Conservation (phyloP, 1,139 yeast genomes). For the Suhomyces panamericanus region DNA sequence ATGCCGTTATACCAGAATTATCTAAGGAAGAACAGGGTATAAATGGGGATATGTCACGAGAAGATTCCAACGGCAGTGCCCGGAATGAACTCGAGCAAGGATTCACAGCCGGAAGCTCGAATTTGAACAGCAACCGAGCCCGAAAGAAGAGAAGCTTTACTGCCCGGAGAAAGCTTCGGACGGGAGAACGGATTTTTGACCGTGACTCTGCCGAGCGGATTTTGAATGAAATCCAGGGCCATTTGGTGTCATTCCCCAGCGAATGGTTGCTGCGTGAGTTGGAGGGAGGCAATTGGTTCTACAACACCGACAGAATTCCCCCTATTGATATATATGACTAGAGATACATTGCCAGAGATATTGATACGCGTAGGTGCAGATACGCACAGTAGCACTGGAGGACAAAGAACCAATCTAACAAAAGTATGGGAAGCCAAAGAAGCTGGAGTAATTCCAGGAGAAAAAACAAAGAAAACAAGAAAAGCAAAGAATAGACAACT, state of each 20-base stretch:
- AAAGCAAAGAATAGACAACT: too few species aligned
- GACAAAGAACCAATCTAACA: too few species aligned
- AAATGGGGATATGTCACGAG: neutral
- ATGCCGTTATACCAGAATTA: neutral
- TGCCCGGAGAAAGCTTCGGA: constrained; percentile 43
- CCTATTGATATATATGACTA: constrained; percentile 93
- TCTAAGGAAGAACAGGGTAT: neutral
- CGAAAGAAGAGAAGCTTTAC: constrained; percentile 29
- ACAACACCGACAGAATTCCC: constrained; percentile 88
- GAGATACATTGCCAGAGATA: neutral
- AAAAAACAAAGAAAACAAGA: too few species aligned
- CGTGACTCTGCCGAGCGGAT: constrained; percentile 75
- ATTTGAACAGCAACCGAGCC: neutral
- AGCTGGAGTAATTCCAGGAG: too few species aligned
- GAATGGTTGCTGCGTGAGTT: constrained; percentile 89
- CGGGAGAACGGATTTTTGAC: constrained; percentile 63
- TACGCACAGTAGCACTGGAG: too few species aligned
- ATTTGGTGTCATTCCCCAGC: constrained; percentile 84
- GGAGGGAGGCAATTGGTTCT: constrained; percentile 92
- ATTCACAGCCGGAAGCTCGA: constrained; percentile 1
- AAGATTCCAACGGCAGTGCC: neutral
- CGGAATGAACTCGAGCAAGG: constrained; percentile 5
- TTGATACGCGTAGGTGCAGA: too few species aligned
- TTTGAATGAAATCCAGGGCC: constrained; percentile 78
- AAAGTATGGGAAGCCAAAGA: too few species aligned